Evolutionary conservation across 1,139 yeast genomes (phyloP).

Genomic region (Yamadazyma mexicana): DNA sequence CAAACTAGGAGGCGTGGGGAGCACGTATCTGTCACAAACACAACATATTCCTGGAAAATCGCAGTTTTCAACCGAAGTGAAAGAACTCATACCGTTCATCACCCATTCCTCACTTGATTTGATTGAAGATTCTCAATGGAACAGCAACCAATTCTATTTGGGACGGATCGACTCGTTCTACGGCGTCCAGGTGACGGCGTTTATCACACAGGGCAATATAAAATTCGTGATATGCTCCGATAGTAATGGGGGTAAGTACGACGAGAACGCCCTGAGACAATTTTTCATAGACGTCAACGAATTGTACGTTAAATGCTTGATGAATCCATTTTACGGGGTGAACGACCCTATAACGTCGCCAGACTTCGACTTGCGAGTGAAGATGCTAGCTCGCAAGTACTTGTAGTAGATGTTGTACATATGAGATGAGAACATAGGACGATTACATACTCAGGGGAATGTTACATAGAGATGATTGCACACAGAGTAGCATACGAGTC

Average conservation of each 20-base stretch:
- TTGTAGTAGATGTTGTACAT: conserved; percentile 30
- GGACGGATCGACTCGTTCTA: conserved; percentile 86
- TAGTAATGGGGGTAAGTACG: conserved; percentile 28
- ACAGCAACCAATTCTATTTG: conserved; percentile 59
- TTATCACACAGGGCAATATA: conserved; percentile 83
- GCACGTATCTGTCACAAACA: conserved; percentile 29
- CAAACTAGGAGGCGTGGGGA: conserved; percentile 18
- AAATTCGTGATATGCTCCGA: conserved; percentile 82
- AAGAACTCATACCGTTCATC: conserved; percentile 83
- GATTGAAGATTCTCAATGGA: conserved; percentile 88
- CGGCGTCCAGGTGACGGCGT: conserved; percentile 77
- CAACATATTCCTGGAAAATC: conserved; percentile 53
- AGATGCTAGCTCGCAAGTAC: conserved; percentile 73
- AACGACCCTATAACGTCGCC: conserved; percentile 75
- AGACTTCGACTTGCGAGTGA: conserved; percentile 74
- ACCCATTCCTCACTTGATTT: conserved; percentile 86
- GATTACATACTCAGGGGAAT: too few relatives aligned
- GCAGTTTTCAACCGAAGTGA: conserved; percentile 67
- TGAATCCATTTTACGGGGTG: conserved; percentile 83
- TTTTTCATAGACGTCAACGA: conserved; percentile 87
- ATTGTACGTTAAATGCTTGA: conserved; percentile 76
- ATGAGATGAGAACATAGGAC: not conserved
- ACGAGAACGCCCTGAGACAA: conserved; percentile 77
- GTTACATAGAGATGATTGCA: too few relatives aligned
- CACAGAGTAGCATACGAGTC: too few relatives aligned